Evolutionary conservation across 2,329 filamentous ascomycete genomes (phyloP).

Genomic region (Stagonosporopsis vannaccii): DNA sequence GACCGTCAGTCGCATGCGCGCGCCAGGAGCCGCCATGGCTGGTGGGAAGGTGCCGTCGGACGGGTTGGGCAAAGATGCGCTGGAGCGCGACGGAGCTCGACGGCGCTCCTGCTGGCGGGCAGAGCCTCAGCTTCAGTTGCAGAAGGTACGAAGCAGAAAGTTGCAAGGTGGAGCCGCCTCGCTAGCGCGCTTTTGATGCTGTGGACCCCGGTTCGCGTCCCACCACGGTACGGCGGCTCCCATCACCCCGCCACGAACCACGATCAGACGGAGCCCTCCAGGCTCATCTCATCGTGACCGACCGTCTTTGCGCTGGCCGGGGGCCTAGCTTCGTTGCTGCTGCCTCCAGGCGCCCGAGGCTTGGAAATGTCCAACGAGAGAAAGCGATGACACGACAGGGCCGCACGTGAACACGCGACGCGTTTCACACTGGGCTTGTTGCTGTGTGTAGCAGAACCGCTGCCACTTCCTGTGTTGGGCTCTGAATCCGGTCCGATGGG

Average conservation of each 20-base stretch:
- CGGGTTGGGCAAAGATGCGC: not conserved
- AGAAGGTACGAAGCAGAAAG: slow-evolving; percentile 2
- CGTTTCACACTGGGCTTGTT: not conserved
- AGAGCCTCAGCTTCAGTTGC: not conserved
- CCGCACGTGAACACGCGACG: not conserved
- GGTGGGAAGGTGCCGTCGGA: not conserved
- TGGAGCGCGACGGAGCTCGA: not conserved
- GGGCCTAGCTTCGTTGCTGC: not conserved
- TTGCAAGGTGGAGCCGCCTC: slow-evolving; percentile 6
- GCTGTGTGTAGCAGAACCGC: not conserved
- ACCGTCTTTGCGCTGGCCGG: too few species aligned
- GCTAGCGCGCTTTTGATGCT: not conserved
- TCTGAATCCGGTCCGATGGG: not conserved
- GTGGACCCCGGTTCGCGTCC: not conserved
- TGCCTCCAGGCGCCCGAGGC: not conserved
- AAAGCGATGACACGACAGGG: not conserved
- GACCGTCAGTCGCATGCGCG: slow-evolving; percentile 41
- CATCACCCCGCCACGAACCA: not conserved
- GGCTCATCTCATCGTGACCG: not conserved
- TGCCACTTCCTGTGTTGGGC: too few species aligned
- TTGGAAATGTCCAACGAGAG: too few species aligned
- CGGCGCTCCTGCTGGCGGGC: not conserved
- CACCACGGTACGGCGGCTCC: not conserved
- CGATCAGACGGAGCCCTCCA: not conserved
- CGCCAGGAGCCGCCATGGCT: slow-evolving; percentile 18